A percentile compares a stretch with the other conserved stretches of the same genome.
phyloP scores from a whole-genome alignment of 176 grass and related monocot genomes.

The Canna indica region DNA sequence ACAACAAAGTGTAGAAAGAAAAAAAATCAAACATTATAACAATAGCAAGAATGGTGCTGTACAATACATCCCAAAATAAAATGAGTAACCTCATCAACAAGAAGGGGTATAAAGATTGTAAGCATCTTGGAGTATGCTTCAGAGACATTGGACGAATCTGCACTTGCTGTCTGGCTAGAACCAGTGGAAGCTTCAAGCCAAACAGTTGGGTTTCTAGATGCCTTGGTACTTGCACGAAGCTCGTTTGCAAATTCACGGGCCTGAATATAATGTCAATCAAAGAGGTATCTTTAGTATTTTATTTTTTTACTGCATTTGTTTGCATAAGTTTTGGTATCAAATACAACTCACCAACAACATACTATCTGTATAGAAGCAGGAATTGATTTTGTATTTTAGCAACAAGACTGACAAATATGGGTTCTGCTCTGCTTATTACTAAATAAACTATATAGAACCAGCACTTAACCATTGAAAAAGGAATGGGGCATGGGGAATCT shows the following conservation, averaged over 20 bases:
- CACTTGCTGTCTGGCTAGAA: conserved; percentile 42
- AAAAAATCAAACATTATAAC: conserved; percentile 13
- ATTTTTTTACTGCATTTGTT: too few relatives aligned
- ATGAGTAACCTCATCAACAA: conserved; percentile 80
- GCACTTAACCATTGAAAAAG: not conserved
- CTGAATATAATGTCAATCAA: conserved; percentile 24
- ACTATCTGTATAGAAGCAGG: too few relatives aligned
- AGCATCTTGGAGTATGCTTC: conserved; percentile 99
- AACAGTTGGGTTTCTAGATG: conserved; percentile 67
- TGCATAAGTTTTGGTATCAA: too few relatives aligned
- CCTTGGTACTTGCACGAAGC: conserved; percentile 89
- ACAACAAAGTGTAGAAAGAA: conserved; percentile 19
- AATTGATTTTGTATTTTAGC: too few relatives aligned
- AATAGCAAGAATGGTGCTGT: conserved; percentile 7
- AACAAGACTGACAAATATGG: too few relatives aligned
- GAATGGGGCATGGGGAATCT: not conserved
- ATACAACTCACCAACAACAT: too few relatives aligned
- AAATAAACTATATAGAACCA: not conserved
- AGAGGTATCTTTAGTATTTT: too few relatives aligned
- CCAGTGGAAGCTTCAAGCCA: conserved; percentile 78
- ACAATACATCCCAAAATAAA: not conserved
- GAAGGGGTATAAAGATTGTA: conserved; percentile 96
- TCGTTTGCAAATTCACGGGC: conserved; percentile 98
- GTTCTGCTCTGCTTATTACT: not conserved
- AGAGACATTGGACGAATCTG: conserved; percentile 83